Base-by-base conservation (phyloP, 305 asterid genomes). In the Ajuga reptans region DNA sequence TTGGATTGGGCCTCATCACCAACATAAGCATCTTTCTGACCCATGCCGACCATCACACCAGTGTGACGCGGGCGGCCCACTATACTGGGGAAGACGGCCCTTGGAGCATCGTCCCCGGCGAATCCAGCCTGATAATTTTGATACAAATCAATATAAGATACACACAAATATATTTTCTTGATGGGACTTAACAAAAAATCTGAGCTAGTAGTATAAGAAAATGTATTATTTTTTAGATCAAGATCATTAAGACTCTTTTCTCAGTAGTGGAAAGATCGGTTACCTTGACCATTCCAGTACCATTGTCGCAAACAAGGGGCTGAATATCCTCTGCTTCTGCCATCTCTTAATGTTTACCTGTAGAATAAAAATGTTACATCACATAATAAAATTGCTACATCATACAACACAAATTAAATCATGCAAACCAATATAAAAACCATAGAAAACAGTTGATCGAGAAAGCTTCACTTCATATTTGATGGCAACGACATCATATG, bases 271-370 rank as follows among this genome's bases (percentile, higher is more conserved):
- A 71, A 49, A 15, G 16, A 27, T 21, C 27, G 50, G 43, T 50
- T 81, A 89, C 96, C 96, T 89, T 89, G 74, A 89, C 96, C 96
- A 89, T 89, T 87, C 96, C 96, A 15, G 96, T 89, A 68, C 96
- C 96, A 82, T 89, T 89, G 82, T 89, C 94, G 47, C 96, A 89
- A 17, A 89, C 95, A 61, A 89, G 91, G 76, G 96, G 96, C 78
- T 89, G 96, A 66, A 89, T 89, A 73, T 89, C 96, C 81, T 89
- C 96, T 0, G 82, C 82, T 5, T 89, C 96, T 43, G 96, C 96
- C 96, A 89, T 89, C 57, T 76, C 78, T 78, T 80, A 84, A 57
- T 71, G 52, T 47, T 57, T 39, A 21, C 56, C 81, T 75, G 70
- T 50, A 54, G 39, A 58, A 50, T n/a, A 66, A 47, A n/a, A 14